A percentile compares a stretch with the other conserved stretches of the same genome.
Evolutionary conservation across 345 rosid genomes (phyloP).

Genomic region (Hibiscus mutabilis): DNA sequence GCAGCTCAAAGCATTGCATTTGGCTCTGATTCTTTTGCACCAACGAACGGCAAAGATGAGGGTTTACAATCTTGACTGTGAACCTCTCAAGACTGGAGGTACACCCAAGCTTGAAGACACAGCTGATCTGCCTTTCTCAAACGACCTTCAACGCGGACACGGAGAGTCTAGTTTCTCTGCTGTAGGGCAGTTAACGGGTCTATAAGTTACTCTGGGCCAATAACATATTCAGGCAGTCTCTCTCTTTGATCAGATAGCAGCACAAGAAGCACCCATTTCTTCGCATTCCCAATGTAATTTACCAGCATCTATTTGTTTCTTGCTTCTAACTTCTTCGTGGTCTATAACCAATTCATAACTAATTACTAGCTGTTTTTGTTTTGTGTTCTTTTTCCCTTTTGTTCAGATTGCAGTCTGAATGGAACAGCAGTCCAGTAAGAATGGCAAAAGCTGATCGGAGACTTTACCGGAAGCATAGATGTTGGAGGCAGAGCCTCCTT

Average conservation of each 20-base stretch:
- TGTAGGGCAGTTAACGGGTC: slow-evolving; percentile 44
- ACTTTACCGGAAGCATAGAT: slow-evolving; percentile 37
- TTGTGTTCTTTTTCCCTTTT: neutral
- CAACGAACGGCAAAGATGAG: slow-evolving; percentile 9
- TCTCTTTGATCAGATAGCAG: slow-evolving; percentile 88
- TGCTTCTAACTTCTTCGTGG: neutral
- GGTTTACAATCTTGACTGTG: slow-evolving; percentile 13
- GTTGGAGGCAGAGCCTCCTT: slow-evolving; percentile 60
- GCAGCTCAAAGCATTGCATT: slow-evolving; percentile 29
- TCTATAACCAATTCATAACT: neutral
- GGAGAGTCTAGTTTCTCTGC: slow-evolving; percentile 80
- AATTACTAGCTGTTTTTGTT: neutral
- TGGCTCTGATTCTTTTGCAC: slow-evolving; percentile 21
- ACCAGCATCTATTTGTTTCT: neutral
- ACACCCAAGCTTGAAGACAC: slow-evolving; percentile 15
- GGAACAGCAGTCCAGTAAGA: slow-evolving; percentile 89
- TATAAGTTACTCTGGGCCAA: slow-evolving; percentile 57
- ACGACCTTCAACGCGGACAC: slow-evolving; percentile 19
- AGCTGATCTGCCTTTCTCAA: slow-evolving; percentile 20
- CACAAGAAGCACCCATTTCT: slow-evolving; percentile 83
- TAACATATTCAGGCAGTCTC: slow-evolving; percentile 69
- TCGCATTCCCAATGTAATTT: slow-evolving; percentile 79
- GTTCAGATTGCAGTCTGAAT: slow-evolving; percentile 77
- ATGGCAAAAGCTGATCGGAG: slow-evolving; percentile 73
- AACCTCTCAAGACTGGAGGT: slow-evolving; percentile 13